Evolutionary conservation across 2,329 filamentous ascomycete species (phyloP).

Genomic region (Sporothrix brunneoviolacea): DNA sequence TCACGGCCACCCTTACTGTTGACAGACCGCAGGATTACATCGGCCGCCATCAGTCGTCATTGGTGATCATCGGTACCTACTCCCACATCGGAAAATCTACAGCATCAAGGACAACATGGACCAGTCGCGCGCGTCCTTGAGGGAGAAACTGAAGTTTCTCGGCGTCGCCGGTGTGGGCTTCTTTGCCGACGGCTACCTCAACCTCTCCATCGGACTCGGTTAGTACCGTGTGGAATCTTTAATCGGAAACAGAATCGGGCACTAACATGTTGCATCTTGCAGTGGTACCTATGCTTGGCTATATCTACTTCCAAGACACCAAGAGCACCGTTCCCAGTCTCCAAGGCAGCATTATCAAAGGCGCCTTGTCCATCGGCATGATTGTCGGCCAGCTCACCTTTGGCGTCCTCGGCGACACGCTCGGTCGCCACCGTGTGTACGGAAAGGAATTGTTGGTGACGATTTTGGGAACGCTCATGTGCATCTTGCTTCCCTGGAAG

Average conservation of each 20-base stretch:
- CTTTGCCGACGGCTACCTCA: background rate
- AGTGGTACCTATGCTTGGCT: conserved; percentile 8
- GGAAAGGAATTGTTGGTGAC: conserved; percentile 44
- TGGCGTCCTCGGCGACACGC: conserved; percentile 55
- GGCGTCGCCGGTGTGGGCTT: background rate
- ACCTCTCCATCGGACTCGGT: background rate
- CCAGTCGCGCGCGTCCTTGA: too few species aligned
- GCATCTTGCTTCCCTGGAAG: conserved; percentile 8
- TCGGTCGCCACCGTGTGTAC: conserved; percentile 62
- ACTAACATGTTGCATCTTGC: background rate
- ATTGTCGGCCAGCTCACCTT: conserved; percentile 59
- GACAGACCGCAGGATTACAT: too few species aligned
- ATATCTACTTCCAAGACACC: conserved; percentile 6
- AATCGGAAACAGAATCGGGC: too few species aligned
- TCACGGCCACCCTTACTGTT: too few species aligned
- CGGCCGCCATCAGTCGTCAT: too few species aligned
- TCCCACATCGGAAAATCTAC: too few species aligned
- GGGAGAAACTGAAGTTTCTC: too few species aligned
- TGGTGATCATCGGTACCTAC: too few species aligned
- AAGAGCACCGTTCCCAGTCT: conserved; percentile 39
- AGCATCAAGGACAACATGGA: too few species aligned
- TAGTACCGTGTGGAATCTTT: background rate
- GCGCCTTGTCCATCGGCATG: conserved; percentile 56
- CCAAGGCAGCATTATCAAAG: conserved; percentile 59
- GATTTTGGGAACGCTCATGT: conserved; percentile 11